Conservation (phyloP, 2,329 filamentous ascomycete genomes). For the Neofusicoccum sp. region DNA sequence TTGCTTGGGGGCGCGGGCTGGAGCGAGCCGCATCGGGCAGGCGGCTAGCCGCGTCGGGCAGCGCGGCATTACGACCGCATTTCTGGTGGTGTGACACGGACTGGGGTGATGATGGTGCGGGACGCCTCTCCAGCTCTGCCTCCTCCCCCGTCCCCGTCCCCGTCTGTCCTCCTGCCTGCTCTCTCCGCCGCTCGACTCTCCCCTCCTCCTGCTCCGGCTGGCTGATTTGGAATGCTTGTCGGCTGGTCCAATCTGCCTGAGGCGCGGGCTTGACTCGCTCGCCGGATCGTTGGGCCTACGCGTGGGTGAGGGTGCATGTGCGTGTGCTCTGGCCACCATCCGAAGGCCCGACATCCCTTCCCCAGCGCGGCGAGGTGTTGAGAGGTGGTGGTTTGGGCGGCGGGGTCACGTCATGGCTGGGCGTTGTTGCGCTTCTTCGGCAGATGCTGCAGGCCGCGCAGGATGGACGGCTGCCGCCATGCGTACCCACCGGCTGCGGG, state of each 20-base stretch:
- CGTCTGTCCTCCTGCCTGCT: neutral
- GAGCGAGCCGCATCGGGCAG: neutral
- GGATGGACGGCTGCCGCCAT: neutral
- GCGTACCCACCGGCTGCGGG: neutral
- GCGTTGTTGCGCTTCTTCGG: neutral
- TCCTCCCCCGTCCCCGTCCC: neutral
- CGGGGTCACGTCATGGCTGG: neutral
- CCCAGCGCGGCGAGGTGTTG: constrained; percentile 6
- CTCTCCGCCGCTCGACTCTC: neutral
- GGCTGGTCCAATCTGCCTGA: neutral
- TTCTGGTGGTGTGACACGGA: constrained; percentile 8
- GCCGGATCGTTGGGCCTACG: no score
- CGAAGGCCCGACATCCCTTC: neutral
- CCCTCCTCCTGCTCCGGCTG: neutral
- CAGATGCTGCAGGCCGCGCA: neutral
- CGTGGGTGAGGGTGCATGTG: neutral
- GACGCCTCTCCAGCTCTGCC: neutral
- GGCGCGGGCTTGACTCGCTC: neutral
- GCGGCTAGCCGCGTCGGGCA: constrained; percentile 3
- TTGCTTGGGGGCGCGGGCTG: neutral
- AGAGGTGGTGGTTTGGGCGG: neutral
- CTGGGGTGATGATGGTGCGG: constrained; percentile 15
- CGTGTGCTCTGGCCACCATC: constrained; percentile 2
- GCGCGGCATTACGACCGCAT: constrained; percentile 1
- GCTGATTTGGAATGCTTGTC: neutral